Percentiles rank a stretch among this genome's conserved stretches.
Conservation (phyloP, 1,139 yeast genomes). For the Wickerhamomyces sp. region DNA sequence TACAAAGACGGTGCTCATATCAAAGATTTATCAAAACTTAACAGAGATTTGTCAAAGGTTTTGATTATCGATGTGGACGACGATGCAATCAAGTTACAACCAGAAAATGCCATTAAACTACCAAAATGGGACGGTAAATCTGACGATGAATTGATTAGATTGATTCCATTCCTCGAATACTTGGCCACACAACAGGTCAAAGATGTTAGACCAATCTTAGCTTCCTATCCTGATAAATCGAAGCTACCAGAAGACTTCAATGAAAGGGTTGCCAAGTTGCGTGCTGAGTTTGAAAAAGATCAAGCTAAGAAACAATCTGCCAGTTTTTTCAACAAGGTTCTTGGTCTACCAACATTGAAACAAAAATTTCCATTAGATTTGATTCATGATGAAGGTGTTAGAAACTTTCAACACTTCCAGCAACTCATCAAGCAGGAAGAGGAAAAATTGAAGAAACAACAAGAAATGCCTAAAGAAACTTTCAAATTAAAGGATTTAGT, state of each 20-base stretch:
- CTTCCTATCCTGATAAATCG: slow-evolving; percentile 58
- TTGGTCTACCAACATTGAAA: slow-evolving; percentile 58
- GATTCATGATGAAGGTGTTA: slow-evolving; percentile 89
- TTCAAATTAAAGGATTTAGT: slow-evolving; percentile 78
- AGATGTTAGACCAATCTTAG: slow-evolving; percentile 86
- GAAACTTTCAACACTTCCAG: slow-evolving; percentile 80
- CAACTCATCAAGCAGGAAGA: slow-evolving; percentile 85
- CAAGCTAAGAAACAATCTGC: slow-evolving; percentile 47
- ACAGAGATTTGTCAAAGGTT: slow-evolving; percentile 83
- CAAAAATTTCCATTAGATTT: slow-evolving; percentile 89
- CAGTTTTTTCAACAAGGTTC: slow-evolving; percentile 52
- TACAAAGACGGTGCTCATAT: slow-evolving; percentile 82
- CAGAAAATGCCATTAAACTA: slow-evolving; percentile 84
- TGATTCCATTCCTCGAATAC: slow-evolving; percentile 93
- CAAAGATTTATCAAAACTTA: slow-evolving; percentile 81
- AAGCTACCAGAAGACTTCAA: slow-evolving; percentile 74
- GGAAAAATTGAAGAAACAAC: slow-evolving; percentile 74
- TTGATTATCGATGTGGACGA: slow-evolving; percentile 75
- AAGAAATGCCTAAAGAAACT: slow-evolving; percentile 74
- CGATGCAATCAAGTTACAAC: slow-evolving; percentile 74
- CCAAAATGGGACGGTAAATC: slow-evolving; percentile 83
- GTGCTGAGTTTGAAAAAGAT: slow-evolving; percentile 65
- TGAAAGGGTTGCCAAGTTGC: slow-evolving; percentile 68
- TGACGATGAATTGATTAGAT: slow-evolving; percentile 70
- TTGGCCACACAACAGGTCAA: slow-evolving; percentile 85